Base-by-base conservation (phyloP, 2,329 filamentous ascomycete genomes). In the Rutstroemia sp. region DNA sequence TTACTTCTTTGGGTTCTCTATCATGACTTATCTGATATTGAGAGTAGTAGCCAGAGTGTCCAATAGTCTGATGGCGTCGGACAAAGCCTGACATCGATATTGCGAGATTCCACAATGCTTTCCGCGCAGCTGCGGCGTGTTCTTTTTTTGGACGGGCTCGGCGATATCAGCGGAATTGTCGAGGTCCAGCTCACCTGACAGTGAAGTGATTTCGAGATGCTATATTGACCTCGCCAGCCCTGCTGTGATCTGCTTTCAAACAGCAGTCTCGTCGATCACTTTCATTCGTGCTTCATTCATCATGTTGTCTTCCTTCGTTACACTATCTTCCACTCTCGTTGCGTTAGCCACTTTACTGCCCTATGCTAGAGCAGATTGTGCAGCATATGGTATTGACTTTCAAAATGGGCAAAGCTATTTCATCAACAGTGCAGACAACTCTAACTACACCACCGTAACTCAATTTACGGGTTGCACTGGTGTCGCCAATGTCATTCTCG, bases 101-200 rank as follows among this genome's bases (percentile, higher is more conserved):
- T 55, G 25, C 25, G 53, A 39, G 23, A 46, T 21, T 17, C 38
- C 8, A 55, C 17, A n/a, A 16, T 55, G 39, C 16, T 34, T 21
- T 48, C 45, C 51, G 36, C 42, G 27, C 27, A 51, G 39, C 39
- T 55, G 39, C 19, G 53, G 46, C 12, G 30, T 38, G 47, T 38
- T 55, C 53, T 55, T 51, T 55, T 55, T 55, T 55, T 51, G 38
- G 46, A 51, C 10, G 6, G 38, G 16, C 38, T 55, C 53, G 38
- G 47, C 46, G 39, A 55, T 16, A 39, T 53, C 27, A 45, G 27
- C 38, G 12, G 10, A 17, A 34, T 25, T 14, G 17, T 44, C 16
- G 6, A 21, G 38, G 44, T 34, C 27, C 21, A 51, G 47, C 39
- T 45, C 19, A 23, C n/a, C n/a, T 23, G 6, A 27, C 2, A 23